Base-by-base conservation (phyloP, 192 early-diverging fungal genomes). In the Bifiguratus adelaidae region DNA sequence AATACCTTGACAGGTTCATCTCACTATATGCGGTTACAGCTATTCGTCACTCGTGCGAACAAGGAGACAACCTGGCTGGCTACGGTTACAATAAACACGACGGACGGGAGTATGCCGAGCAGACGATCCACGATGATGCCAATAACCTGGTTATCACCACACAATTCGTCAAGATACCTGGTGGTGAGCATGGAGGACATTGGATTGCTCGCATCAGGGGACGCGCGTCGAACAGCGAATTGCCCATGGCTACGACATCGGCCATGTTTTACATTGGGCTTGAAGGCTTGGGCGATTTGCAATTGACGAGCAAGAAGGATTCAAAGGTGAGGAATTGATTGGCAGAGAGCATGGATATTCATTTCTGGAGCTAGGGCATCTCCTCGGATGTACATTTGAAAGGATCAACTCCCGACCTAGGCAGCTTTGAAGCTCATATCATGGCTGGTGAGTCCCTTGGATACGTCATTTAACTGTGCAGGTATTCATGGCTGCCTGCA, bases 31-130 rank as follows among this genome's bases (percentile, higher is more conserved):
- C 47, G 30, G 27, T 7, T n/a, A 30, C 19, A 85, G 82, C 79
- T 12, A 83, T 93, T 21, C 79, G 93, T 2, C 91, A 97, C 47
- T 75, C 82, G n/a, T 97, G 93, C 57, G 91, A 97, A 44, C 84
- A 93, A 30, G 77, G 80, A 23, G 89, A 92, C 48, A 67, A 74
- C 12, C 60, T 97, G 28, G 54, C 62, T 26, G 76, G 79, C 18
- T 97, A 97, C 56, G 85, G 85, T 15, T 97, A 89, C 72, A 63
- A 74, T 41, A 81, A 88, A 49, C 87, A 91, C 50, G 86, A 93
- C 57, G 93, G 89, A 4, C 74, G 88, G 27, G 57, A 66, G 25
- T 92, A 81, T 67, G 89, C 86, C 29, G 56, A 73, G 21, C 93
- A 93, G 57, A 65, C 68, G 18, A 63, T 91, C 20, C 70, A 70